phyloP scores from a whole-genome alignment of 139 green algal species.

The Picochlorum costavermella region DNA sequence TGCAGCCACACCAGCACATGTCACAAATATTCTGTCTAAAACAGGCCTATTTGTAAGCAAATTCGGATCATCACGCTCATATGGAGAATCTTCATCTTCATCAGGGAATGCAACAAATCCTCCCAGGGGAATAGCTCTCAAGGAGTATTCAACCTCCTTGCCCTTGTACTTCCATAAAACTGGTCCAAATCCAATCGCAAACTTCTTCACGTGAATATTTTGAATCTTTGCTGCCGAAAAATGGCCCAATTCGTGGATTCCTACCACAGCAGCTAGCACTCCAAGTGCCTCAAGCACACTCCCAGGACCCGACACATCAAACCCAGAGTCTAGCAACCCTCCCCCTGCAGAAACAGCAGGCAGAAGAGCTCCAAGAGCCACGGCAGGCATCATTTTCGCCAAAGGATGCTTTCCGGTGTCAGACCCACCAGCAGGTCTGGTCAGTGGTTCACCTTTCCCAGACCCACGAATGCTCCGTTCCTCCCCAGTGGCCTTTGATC shows the following conservation, averaged over 20 bases:
- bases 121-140: conserved; percentile 85
- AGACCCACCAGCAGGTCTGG: too few relatives aligned
- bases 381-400: background rate
- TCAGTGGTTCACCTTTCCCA: too few relatives aligned
- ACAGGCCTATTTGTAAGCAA: conserved; percentile 87
- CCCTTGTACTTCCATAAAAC: conserved; percentile 61
- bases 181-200: conserved; percentile 93
- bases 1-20: conserved; percentile 85
- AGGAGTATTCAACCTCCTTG: conserved; percentile 84
- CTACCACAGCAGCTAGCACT: conserved; percentile 77
- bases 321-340: conserved; percentile 12
- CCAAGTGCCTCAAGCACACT: conserved; percentile 56
- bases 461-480: too few relatives aligned
- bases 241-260: conserved; percentile 88
- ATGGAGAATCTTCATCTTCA: conserved; percentile 68
- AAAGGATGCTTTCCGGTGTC: too few relatives aligned
- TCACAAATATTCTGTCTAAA: conserved; percentile 66
- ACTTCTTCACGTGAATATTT: conserved; percentile 91
- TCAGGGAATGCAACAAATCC: conserved; percentile 97
- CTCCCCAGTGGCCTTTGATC: too few relatives aligned
- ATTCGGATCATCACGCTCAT: conserved; percentile 75
- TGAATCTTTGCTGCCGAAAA: conserved; percentile 77
- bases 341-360: background rate
- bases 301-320: conserved; percentile 50
- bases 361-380: background rate